Evolutionary conservation across 495 filamentous ascomycete species (phyloP), one percentile per base, ranked within the genome.

Genomic region (Annulohypoxylon nitens): DNA sequence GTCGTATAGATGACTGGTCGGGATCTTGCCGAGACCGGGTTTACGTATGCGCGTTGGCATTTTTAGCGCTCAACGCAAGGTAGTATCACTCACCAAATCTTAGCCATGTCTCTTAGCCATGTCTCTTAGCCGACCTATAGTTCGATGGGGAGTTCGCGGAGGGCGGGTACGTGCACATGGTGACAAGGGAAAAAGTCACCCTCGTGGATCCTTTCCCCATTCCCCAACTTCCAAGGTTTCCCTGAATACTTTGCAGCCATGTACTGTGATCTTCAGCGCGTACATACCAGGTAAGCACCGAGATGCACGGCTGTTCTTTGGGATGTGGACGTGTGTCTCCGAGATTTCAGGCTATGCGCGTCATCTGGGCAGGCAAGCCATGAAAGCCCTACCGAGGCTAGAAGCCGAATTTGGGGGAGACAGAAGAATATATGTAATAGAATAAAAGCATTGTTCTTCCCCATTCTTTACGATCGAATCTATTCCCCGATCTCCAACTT

Each of bases 291-390:
- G 30, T 14, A 30, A 12, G 36, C 11, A 39, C 36, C 36, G 11
- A 10, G 36, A 33, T 30, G 60, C 64, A 73, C 60, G 64, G 60
- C 33, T 26, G 18, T 10, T 10, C n/a, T 48, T 16, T 14, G 7
- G 18, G 20, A 11, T n/a, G 30, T 33, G 30, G 30, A 6, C 12
- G 11, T 51, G 48, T 25, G 9, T 9, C 16, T 9, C 50, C 41
- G 50, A 63, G 30, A 66, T 67, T 54, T 74, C 67, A 74, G 71
- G 18, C 71, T 74, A 74, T 74, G 71, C 62, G 71, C 66, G 67
- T 74, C 71, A 69, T 69, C 54, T 57, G 23, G 18, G 12, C 16
- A 43, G 23, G 30, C 30, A 3, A 43, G 39, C 45, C 39, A 48
- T 62, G 51, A 12, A 51, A 8, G 36, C 34, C 39, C 53, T 26